A percentile compares a stretch with the other conserved stretches of the same genome.
These are phyloP conservation scores for Phanerodontia chrysosporium DNA, from an alignment of 768 basidiomycete genomes.

Conservation along the genomic window DNA sequence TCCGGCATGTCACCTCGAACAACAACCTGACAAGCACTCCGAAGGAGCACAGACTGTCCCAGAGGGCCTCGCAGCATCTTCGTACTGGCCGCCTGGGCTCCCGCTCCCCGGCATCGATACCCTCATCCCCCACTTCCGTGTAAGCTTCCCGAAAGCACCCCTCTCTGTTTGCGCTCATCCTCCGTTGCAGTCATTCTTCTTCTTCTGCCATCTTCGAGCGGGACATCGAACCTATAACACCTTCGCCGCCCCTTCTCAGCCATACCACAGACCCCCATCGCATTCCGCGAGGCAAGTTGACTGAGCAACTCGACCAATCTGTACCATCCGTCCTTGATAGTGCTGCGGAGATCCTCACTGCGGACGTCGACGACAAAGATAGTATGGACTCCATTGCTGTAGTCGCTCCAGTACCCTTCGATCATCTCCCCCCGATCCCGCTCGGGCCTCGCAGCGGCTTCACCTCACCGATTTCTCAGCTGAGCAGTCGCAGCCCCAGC, in stretches of 20 bases:
- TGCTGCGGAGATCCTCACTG: constrained; percentile 69
- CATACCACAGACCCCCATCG: constrained; percentile 61
- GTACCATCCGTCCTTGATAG: constrained; percentile 84
- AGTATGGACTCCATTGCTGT: constrained; percentile 58
- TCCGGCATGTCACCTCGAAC: constrained; percentile 54
- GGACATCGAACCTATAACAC: constrained; percentile 71
- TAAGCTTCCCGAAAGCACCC: constrained; percentile 30
- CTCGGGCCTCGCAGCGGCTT: constrained; percentile 45
- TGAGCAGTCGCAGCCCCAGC: constrained; percentile 67
- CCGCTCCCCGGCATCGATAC: constrained; percentile 68
- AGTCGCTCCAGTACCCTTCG: constrained; percentile 46
- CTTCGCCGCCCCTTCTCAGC: constrained; percentile 35
- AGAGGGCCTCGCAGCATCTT: constrained; percentile 45
- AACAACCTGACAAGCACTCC: constrained; percentile 35
- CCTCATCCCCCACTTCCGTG: constrained; percentile 78
- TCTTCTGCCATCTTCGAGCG: constrained; percentile 91
- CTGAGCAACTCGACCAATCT: constrained; percentile 71
- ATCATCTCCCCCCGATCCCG: constrained; percentile 11
- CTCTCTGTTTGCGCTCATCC: constrained; percentile 5
- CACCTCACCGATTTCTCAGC: constrained; percentile 56
- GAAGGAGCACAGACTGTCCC: constrained; percentile 35
- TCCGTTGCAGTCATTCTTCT: constrained; percentile 52
- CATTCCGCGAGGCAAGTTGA: constrained; percentile 65
- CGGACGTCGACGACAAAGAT: constrained; percentile 29
- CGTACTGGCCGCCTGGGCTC: constrained; percentile 50